A percentile compares a stretch with the other conserved stretches of the same genome.
Conservation (phyloP, 2,329 filamentous ascomycete genomes). For the Penicillium sp. region DNA sequence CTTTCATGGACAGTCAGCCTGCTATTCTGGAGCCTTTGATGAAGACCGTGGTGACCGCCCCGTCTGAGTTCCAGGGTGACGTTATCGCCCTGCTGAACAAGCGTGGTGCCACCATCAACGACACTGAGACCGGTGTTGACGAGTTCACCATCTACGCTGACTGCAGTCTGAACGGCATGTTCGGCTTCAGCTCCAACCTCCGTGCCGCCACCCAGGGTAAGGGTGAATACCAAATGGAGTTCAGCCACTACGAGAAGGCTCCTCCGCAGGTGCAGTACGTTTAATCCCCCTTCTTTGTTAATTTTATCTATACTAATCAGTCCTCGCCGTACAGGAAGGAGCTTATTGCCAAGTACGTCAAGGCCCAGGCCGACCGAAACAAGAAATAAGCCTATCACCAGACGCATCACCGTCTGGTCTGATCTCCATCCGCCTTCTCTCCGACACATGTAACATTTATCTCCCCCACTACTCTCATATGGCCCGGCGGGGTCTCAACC, state of each 20-base stretch:
- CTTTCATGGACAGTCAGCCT: conserved; percentile 77
- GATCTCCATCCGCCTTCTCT: conserved; percentile 10
- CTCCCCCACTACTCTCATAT: background rate
- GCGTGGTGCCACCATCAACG: conserved; percentile 89
- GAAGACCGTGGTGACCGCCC: conserved; percentile 96
- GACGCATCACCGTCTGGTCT: conserved; percentile 3
- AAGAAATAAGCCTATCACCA: conserved; percentile 51
- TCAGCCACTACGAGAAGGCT: conserved; percentile 89
- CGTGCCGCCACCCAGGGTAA: conserved; percentile 95
- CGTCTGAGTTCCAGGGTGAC: conserved; percentile 95
- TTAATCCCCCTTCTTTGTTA: background rate
- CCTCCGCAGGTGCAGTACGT: conserved; percentile 85
- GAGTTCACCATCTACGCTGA: conserved; percentile 93
- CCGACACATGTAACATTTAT: conserved; percentile 6
- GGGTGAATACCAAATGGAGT: conserved; percentile 98
- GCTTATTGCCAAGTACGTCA: conserved; percentile 66
- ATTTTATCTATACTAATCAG: conserved; percentile 9
- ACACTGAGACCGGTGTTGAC: conserved; percentile 89
- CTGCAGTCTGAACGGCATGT: conserved; percentile 95
- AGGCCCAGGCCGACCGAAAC: conserved; percentile 64
- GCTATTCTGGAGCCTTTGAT: conserved; percentile 92
- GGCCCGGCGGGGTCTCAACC: background rate
- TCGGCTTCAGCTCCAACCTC: conserved; percentile 89
- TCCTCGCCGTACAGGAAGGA: conserved; percentile 53
- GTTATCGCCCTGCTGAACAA: conserved; percentile 96